These are phyloP conservation scores for Pelagophyceae sp. DNA, from an alignment of 352 stramenopile genomes.

Conservation along the genomic window DNA sequence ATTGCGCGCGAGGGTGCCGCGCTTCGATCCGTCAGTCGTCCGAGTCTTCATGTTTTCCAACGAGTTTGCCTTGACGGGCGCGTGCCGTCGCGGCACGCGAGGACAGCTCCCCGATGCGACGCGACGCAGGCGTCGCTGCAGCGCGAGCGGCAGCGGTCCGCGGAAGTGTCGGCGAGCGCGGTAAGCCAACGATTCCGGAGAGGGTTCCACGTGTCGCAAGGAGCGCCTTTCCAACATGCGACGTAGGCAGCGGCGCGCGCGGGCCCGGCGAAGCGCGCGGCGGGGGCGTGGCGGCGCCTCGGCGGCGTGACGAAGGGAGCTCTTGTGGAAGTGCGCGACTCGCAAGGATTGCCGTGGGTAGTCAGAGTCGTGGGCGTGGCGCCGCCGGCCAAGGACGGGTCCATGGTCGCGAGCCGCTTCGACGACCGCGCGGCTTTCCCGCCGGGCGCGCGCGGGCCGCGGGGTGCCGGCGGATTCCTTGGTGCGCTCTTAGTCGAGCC, in stretches of 20 bases:
- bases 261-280: too few species aligned
- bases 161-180: background rate
- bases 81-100: too few species aligned
- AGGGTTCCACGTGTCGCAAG: too few species aligned
- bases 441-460: background rate
- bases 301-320: background rate
- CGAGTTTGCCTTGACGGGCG: too few species aligned
- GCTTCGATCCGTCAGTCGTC: background rate
- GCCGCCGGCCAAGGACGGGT: background rate
- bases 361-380: background rate
- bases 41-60: background rate
- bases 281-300: background rate
- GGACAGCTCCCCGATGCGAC: background rate
- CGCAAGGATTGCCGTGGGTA: background rate
- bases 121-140: background rate
- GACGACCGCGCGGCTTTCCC: background rate
- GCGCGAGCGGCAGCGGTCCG: background rate
- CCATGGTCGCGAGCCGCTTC: background rate
- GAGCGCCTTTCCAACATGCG: too few species aligned
- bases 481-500: conserved; percentile 5
- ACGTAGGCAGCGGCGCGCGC: too few species aligned
- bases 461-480: background rate
- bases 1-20: conserved; percentile 6
- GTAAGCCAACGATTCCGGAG: too few species aligned
- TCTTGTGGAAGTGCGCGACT: background rate